These are phyloP conservation scores for Yamadazyma epiphylla DNA, from an alignment of 1,139 yeast species.

Conservation along the genomic window DNA sequence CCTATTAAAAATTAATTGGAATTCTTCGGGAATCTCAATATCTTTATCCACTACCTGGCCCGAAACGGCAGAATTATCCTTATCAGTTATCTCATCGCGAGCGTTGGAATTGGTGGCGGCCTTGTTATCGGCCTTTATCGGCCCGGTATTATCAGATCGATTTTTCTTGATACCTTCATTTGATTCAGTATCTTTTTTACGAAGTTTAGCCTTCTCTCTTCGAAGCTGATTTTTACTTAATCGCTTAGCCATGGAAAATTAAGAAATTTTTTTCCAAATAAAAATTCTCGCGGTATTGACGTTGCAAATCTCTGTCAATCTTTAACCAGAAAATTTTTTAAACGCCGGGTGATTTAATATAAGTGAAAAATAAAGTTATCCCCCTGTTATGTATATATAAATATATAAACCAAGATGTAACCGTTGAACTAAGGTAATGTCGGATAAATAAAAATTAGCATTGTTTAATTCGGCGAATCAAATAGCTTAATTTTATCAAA, in stretches of 20 bases:
- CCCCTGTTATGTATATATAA: no score
- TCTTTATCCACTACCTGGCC: neutral
- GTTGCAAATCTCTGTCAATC: no score
- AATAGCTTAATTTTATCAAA: no score
- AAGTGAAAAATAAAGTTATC: no score
- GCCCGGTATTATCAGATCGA: neutral
- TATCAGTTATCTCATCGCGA: slow-evolving; percentile 1
- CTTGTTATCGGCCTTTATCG: neutral
- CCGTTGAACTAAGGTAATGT: no score
- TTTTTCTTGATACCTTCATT: neutral
- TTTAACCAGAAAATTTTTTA: no score
- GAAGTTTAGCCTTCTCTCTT: slow-evolving; percentile 54
- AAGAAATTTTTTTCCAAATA: no score
- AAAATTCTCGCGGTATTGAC: no score
- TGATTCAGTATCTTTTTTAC: slow-evolving; percentile 22
- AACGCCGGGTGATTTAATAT: no score
- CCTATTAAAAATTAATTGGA: slow-evolving; percentile 2
- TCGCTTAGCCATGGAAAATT: slow-evolving; percentile 30
- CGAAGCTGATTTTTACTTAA: slow-evolving; percentile 58
- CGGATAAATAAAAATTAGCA: no score
- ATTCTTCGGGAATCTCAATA: slow-evolving; percentile 2
- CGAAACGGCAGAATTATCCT: neutral
- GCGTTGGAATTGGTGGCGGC: slow-evolving; percentile 2
- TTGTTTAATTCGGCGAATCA: no score
- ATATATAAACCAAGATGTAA: no score